phyloP scores from a whole-genome alignment of 495 filamentous ascomycete genomes.

The Hypoxylon intermedium region DNA sequence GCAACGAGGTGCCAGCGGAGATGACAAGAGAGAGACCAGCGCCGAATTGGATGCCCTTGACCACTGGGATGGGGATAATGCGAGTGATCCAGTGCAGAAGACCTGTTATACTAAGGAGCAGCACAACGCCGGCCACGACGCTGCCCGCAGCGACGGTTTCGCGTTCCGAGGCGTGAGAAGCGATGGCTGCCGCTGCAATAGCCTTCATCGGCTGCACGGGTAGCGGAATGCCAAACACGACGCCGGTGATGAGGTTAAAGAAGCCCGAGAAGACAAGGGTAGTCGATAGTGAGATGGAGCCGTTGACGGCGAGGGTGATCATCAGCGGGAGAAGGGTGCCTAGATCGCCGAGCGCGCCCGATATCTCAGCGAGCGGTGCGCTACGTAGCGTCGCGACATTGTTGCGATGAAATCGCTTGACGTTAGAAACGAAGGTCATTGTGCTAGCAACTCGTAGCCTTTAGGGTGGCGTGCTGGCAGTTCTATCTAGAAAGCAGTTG shows the following conservation, averaged over 20 bases:
- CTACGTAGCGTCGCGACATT: conserved; percentile 55
- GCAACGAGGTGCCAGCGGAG: conserved; percentile 70
- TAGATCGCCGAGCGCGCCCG: conserved; percentile 87
- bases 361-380: conserved; percentile 78
- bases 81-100: conserved; percentile 70
- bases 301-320: conserved; percentile 77
- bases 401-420: conserved; percentile 49
- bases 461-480: too few relatives aligned
- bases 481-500: background rate
- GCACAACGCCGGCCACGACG: conserved; percentile 72
- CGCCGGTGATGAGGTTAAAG: conserved; percentile 83
- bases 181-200: conserved; percentile 85
- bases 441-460: background rate
- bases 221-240: conserved; percentile 82
- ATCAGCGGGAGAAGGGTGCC: conserved; percentile 90
- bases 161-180: conserved; percentile 65
- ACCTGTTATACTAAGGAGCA: conserved; percentile 78
- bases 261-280: conserved; percentile 88
- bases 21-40: conserved; percentile 82
- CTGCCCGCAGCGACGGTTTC: conserved; percentile 81
- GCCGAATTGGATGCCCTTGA: conserved; percentile 94
- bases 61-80: conserved; percentile 81
- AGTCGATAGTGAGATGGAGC: conserved; percentile 77
- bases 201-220: conserved; percentile 91
- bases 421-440: conserved; percentile 33